Percentiles rank a stretch among this genome's conserved stretches.
Evolutionary conservation across 2,329 filamentous ascomycete species (phyloP).

Genomic region (Arthrobotrys megalospora): DNA sequence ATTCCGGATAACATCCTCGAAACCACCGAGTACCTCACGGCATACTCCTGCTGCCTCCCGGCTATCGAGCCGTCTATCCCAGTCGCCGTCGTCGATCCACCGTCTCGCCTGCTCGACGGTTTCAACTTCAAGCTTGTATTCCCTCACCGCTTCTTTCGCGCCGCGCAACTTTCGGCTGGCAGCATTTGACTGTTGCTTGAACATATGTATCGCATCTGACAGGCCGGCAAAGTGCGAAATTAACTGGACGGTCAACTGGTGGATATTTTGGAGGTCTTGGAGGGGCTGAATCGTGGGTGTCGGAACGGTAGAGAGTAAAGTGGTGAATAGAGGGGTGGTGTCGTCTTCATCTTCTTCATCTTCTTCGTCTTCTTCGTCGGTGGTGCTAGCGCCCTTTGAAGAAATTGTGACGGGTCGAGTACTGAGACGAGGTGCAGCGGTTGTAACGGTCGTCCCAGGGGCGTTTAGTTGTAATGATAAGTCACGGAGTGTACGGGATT

Average conservation of each 20-base stretch:
- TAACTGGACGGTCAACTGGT: slow-evolving; percentile 79
- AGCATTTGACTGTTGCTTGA: slow-evolving; percentile 85
- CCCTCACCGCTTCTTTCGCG: slow-evolving; percentile 86
- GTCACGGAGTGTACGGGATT: slow-evolving; percentile 81
- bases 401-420: slow-evolving; percentile 62
- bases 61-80: slow-evolving; percentile 81
- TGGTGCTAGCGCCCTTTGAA: slow-evolving; percentile 16
- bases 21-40: slow-evolving; percentile 88
- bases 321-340: slow-evolving; percentile 50
- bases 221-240: slow-evolving; percentile 86
- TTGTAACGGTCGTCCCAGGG: slow-evolving; percentile 53
- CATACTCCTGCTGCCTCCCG: slow-evolving; percentile 89
- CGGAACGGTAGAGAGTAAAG: slow-evolving; percentile 75
- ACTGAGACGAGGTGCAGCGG: slow-evolving; percentile 45
- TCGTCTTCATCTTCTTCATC: slow-evolving; percentile 47
- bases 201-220: slow-evolving; percentile 94
- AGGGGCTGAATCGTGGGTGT: slow-evolving; percentile 78
- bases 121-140: slow-evolving; percentile 87
- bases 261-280: slow-evolving; percentile 78
- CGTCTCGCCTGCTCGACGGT: slow-evolving; percentile 83
- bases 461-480: slow-evolving; percentile 72
- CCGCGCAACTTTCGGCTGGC: slow-evolving; percentile 84
- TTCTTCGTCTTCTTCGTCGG: slow-evolving; percentile 17
- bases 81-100: slow-evolving; percentile 86
- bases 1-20: slow-evolving; percentile 88